Conservation (phyloP, 257 asterid species). For the Anisodus acutangulus region DNA sequence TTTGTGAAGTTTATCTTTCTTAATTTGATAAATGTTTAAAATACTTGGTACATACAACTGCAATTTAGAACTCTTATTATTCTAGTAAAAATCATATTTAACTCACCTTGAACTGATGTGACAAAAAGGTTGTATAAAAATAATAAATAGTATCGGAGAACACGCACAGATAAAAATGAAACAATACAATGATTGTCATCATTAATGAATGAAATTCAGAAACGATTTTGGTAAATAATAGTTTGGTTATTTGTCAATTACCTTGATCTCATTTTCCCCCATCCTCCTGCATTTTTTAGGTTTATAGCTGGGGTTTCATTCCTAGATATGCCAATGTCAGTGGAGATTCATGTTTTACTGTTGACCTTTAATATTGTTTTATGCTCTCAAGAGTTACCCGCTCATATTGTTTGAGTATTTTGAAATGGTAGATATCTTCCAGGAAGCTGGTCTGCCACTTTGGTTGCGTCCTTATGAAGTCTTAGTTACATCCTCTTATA, state of each 20-base stretch:
- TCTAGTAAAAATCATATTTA: conserved; percentile 4
- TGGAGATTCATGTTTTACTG: conserved; percentile 23
- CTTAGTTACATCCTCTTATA: conserved; percentile 89
- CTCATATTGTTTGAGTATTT: conserved; percentile 36
- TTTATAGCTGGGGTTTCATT: neutral
- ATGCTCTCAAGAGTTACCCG: neutral
- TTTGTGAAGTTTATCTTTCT: neutral
- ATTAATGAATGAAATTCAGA: conserved; percentile 13
- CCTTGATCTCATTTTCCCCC: neutral
- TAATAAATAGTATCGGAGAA: neutral
- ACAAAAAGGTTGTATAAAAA: neutral
- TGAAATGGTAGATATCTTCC: conserved; percentile 90
- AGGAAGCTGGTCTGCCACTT: conserved; percentile 99
- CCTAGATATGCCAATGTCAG: neutral
- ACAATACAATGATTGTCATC: conserved; percentile 2
- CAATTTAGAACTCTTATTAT: neutral
- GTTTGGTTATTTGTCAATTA: conserved; percentile 7
- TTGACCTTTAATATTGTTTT: neutral
- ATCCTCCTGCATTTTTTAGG: conserved; percentile 8
- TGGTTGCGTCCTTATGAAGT: conserved; percentile 99
- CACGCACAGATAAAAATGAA: neutral
- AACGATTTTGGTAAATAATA: conserved; percentile 1
- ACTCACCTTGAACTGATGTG: conserved; percentile 6
- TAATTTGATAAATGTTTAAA: neutral
- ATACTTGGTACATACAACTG: neutral